Base-by-base conservation (phyloP, 805 yeast species). In the Torulaspora microellipsoides region DNA sequence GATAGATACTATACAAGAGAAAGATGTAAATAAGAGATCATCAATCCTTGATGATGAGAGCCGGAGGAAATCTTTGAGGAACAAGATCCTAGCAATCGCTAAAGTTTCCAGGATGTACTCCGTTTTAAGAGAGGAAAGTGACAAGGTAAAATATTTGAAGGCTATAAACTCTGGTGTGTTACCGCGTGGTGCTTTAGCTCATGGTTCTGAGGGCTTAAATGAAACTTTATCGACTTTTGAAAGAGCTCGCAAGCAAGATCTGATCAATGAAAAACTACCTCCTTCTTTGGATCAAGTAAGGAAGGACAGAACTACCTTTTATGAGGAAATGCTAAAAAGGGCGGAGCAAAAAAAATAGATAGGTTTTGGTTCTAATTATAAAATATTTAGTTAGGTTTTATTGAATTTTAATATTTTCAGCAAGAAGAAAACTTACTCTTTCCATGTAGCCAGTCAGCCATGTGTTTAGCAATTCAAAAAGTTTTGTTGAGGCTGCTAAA, bases 21-120 rank as follows among this genome's bases (percentile, higher is more conserved):
- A 51, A 5, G 46, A 43, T 9, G 35, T 57, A 33, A 49, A 52
- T 9, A 47, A 30, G 1, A 44, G 53, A 23, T 30, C 46, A 3
- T 45, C 62, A 14, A 47, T 62, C 12, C 48, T 49, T 8, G 60
- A 56, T 23, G 64, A 59, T 29, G 65, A 60, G 31, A 53, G 54
- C 30, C 62, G 60, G 53, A 70, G 74, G 50, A 69, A 76, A 52
- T 82, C 87, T 1, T 69, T 89, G 46, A 77, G 91, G 51, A 89
- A 86, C 66, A 91, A 91, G 72, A 85, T 93, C 40, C 67, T 91
- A 56, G 98, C 98, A 11, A 93, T 91, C 65, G 98, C 98, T n/a
- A 78, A 95, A 53, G 87, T 91, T 53, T 83, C 96, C 17, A 77
- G 96, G 45, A 87, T 91, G 95, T 90, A 85, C 67, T 83, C 81